Percentiles rank a stretch among this genome's conserved stretches.
These are phyloP conservation scores for Triadica sebifera DNA, from an alignment of 345 rosid species.

Conservation along the genomic window DNA sequence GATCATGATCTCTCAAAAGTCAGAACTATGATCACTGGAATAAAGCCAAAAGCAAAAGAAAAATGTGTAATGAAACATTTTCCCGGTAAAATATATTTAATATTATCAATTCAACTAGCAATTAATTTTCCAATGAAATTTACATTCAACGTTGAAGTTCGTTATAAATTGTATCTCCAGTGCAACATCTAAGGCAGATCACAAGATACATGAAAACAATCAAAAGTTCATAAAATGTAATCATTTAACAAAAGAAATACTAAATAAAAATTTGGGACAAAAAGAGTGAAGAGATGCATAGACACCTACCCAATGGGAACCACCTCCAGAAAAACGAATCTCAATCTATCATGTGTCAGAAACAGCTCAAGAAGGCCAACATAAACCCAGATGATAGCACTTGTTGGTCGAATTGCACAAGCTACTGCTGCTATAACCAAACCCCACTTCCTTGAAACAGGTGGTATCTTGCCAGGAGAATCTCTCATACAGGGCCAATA, in stretches of 20 bases:
- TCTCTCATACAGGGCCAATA: constrained; percentile 83
- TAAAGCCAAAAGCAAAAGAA: not conserved
- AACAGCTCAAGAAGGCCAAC: constrained; percentile 76
- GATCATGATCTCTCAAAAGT: not conserved
- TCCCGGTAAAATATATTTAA: not conserved
- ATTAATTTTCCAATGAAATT: not conserved
- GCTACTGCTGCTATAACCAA: constrained; percentile 75
- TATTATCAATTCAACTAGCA: not conserved
- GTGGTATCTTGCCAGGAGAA: constrained; percentile 39
- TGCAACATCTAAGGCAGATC: not conserved
- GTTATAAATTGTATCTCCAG: not conserved
- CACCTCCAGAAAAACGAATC: constrained; percentile 61
- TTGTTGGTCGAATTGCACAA: constrained; percentile 88
- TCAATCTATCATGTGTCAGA: constrained; percentile 45
- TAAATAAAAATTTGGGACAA: not conserved
- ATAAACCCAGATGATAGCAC: constrained; percentile 82
- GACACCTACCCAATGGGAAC: constrained; percentile 73
- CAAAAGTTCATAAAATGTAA: not conserved
- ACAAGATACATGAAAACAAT: not conserved
- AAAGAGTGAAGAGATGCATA: not conserved
- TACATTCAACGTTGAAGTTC: not conserved
- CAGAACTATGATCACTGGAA: not conserved
- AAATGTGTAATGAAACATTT: not conserved
- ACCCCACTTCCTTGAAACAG: constrained; percentile 62
- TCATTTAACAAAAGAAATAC: not conserved